Base-by-base conservation (phyloP, 805 yeast species). In the Lipomyces oligophaga region DNA sequence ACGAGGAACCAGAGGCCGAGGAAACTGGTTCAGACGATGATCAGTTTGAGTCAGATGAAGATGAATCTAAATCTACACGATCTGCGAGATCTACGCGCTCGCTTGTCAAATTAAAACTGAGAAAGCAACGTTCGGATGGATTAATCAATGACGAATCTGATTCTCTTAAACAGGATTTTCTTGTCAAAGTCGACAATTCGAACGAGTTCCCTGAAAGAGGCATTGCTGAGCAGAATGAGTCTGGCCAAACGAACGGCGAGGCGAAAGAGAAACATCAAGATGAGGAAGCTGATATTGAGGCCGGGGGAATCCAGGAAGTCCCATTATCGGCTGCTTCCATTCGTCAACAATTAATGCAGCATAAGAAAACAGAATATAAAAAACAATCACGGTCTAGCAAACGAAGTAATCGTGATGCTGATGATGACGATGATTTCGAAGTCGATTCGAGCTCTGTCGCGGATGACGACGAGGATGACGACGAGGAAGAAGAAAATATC, bases 1-100 rank as follows among this genome's bases (percentile, higher is more conserved):
- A 30, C 13, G 51, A 39, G 21, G 41, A 45, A 7, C 45, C 28
- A 10, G 34, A 45, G 21, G 13, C n/a, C n/a, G n/a, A n/a, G n/a
- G n/a, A n/a, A n/a, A n/a, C n/a, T n/a, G n/a, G n/a, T n/a, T 32
- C 18, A 11, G 50, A 35, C 15, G 49, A 37, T 8, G 47, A 58
- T 67, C 72, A 71, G 54, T 74, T 67, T 59, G 71, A 67, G 63
- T 74, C 67, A 60, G 58, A 55, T 33, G 63, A 59, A 35, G 65
- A 63, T 22, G 44, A 33, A 22, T 37, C 40, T 37, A 21, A 24
- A 37, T 21, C 6, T 8, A n/a, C 24, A 11, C 11, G 41, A 15
- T 25, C n/a, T n/a, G n/a, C 30, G 13, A 13, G 13, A 10, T 27
- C 30, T 13, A n/a, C n/a, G n/a, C n/a, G n/a, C n/a, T n/a, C n/a